Conservation (phyloP, 2,329 filamentous ascomycete genomes). For the Bipolaris cookei region DNA sequence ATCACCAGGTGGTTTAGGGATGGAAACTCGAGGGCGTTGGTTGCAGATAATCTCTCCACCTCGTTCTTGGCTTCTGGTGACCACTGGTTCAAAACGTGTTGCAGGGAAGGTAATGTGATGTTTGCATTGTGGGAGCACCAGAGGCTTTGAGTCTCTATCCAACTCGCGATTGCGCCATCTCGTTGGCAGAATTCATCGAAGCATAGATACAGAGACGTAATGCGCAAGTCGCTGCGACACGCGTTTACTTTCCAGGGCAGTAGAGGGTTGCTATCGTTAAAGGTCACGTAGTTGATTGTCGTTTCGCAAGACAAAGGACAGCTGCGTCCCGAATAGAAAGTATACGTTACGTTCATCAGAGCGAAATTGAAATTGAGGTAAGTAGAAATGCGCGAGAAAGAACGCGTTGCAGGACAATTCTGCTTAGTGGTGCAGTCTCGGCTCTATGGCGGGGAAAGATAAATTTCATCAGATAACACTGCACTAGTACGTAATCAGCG, state of each 20-base stretch:
- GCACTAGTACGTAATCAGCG: too few relatives aligned
- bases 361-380: conserved; percentile 12
- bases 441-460: conserved; percentile 19
- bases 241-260: conserved; percentile 34
- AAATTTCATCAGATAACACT: conserved; percentile 31
- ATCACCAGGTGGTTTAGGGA: conserved; percentile 27
- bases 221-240: conserved; percentile 36
- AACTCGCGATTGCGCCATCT: conserved; percentile 22
- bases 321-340: conserved; percentile 29
- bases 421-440: conserved; percentile 15
- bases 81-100: conserved; percentile 34
- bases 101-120: conserved; percentile 33
- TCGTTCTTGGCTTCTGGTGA: conserved; percentile 21
- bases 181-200: conserved; percentile 33
- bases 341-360: conserved; percentile 16
- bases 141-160: conserved; percentile 25
- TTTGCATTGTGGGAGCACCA: conserved; percentile 35
- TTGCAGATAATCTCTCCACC: conserved; percentile 27
- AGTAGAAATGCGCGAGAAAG: conserved; percentile 27
- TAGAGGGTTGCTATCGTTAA: conserved; percentile 40
- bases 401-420: conserved; percentile 12
- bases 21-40: conserved; percentile 29
- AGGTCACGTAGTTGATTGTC: conserved; percentile 37
- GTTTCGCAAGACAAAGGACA: conserved; percentile 43
- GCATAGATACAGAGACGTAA: conserved; percentile 41